A percentile compares a stretch with the other conserved stretches of the same genome.
phyloP scores from a whole-genome alignment of 805 yeast genomes.

The Metschnikowia sp. region DNA sequence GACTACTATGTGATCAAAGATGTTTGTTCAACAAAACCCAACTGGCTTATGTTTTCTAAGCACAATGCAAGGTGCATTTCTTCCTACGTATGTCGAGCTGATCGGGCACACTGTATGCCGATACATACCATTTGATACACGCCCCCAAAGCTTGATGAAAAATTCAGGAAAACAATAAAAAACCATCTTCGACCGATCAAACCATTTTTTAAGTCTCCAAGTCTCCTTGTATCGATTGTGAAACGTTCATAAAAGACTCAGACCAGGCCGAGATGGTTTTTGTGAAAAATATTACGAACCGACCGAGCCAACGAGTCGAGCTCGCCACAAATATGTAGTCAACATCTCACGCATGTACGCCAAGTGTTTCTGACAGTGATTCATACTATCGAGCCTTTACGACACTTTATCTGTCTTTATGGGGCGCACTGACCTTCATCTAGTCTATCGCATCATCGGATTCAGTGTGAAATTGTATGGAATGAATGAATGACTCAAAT shows the following conservation, averaged over 20 bases:
- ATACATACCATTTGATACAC: background rate
- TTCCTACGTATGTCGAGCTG: background rate
- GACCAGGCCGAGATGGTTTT: background rate
- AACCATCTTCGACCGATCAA: background rate
- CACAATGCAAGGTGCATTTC: background rate
- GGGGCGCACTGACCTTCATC: background rate
- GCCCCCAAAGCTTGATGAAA: background rate
- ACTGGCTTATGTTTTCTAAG: too few relatives aligned
- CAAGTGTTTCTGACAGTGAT: background rate
- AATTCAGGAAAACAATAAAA: background rate
- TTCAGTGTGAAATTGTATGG: background rate
- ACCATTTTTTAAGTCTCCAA: background rate
- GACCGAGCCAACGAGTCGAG: background rate
- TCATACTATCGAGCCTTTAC: constrained; percentile 2
- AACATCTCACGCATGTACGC: background rate
- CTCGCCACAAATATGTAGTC: background rate
- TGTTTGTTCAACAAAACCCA: too few relatives aligned
- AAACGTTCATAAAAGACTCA: background rate
- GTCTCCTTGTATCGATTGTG: background rate
- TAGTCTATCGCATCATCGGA: background rate
- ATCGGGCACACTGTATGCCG: background rate
- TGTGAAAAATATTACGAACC: background rate
- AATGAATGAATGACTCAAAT: background rate
- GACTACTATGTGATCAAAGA: too few relatives aligned
- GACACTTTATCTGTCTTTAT: background rate